A percentile compares a stretch with the other conserved stretches of the same genome.
phyloP scores from a whole-genome alignment of 1,284 basidiomycete genomes.

The Rhodotorula sp. region DNA sequence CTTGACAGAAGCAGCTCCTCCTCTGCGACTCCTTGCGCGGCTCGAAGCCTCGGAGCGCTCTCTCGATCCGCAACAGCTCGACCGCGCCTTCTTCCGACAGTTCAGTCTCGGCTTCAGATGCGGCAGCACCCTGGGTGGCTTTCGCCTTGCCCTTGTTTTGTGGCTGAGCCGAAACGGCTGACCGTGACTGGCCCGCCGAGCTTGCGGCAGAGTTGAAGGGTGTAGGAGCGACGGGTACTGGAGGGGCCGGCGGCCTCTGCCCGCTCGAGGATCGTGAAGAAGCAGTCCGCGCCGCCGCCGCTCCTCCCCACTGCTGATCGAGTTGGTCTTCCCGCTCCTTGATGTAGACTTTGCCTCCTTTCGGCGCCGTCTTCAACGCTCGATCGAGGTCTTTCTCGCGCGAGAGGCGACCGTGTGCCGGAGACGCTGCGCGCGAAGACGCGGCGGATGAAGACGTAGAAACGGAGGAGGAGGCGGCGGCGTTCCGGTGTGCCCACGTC shows the following conservation, averaged over 20 bases:
- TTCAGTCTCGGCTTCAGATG: constrained; percentile 40
- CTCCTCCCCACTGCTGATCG: constrained; percentile 7
- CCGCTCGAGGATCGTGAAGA: neutral
- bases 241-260: neutral
- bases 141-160: constrained; percentile 26
- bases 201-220: neutral
- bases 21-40: constrained; percentile 7
- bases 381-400: constrained; percentile 3
- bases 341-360: constrained; percentile 9
- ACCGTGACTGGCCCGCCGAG: neutral
- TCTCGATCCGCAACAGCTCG: constrained; percentile 33
- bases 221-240: neutral
- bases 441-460: neutral
- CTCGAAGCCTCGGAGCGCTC: constrained; percentile 12
- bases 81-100: constrained; percentile 47
- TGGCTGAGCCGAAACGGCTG: neutral
- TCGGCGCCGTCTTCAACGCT: constrained; percentile 3
- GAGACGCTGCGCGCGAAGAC: neutral
- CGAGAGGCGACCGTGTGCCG: neutral
- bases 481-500: constrained; percentile 6
- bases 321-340: constrained; percentile 10
- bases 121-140: constrained; percentile 27
- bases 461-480: neutral
- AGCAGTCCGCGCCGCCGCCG: neutral
- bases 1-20: constrained; percentile 52